Percentiles rank a stretch among this genome's conserved stretches.
phyloP scores from a whole-genome alignment of 495 filamentous ascomycete genomes.

The Apiosordaria backusii region DNA sequence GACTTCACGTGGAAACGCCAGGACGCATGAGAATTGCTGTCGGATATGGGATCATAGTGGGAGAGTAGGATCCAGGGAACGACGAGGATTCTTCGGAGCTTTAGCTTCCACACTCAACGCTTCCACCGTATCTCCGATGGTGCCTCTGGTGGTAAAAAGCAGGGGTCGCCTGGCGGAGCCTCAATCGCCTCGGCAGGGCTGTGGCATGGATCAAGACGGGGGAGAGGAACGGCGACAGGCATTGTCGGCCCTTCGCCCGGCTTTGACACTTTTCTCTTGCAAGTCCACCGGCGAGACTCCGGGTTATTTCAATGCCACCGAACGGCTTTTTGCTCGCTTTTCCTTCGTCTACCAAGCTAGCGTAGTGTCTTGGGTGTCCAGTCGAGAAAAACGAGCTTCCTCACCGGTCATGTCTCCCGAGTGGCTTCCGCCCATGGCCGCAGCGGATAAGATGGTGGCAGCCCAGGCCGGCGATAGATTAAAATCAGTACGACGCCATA shows the following conservation, averaged over 20 bases:
- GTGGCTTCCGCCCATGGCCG: neutral
- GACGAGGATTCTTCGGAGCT: slow-evolving; percentile 4
- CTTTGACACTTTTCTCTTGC: slow-evolving; percentile 3
- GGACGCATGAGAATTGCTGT: neutral
- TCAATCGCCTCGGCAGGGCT: slow-evolving; percentile 9
- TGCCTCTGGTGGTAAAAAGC: neutral
- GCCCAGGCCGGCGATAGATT: slow-evolving; percentile 12
- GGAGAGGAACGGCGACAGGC: slow-evolving; percentile 1
- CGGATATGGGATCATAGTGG: too few relatives aligned
- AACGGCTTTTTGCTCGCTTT: neutral
- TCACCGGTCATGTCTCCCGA: neutral
- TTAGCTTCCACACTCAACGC: neutral
- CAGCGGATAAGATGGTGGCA: slow-evolving; percentile 17
- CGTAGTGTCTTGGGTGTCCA: neutral
- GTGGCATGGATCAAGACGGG: neutral
- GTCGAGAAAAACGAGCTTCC: neutral
- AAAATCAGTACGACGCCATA: slow-evolving; percentile 6
- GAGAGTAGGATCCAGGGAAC: neutral
- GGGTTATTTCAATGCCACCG: slow-evolving; percentile 2
- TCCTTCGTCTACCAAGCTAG: neutral
- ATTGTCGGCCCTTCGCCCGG: slow-evolving; percentile 21
- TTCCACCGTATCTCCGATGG: slow-evolving; percentile 2
- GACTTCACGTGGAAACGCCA: too few relatives aligned
- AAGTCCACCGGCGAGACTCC: neutral
- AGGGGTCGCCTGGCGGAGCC: slow-evolving; percentile 4